These are phyloP conservation scores for Immersiella caudata DNA, from an alignment of 495 filamentous ascomycete species.

Conservation along the genomic window DNA sequence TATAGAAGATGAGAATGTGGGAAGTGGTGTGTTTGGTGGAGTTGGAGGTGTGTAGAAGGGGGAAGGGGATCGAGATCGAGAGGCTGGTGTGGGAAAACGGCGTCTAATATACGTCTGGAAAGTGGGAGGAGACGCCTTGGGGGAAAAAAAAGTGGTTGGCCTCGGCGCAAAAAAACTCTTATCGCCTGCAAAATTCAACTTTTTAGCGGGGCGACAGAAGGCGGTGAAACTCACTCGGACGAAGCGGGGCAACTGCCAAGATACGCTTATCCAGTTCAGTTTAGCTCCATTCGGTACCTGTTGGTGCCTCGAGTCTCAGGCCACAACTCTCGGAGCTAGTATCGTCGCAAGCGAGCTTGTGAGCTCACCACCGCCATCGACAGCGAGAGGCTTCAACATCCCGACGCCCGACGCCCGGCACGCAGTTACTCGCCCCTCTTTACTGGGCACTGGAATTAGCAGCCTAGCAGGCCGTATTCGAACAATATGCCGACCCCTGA, in stretches of 20 bases:
- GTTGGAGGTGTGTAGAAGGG: conserved; percentile 13
- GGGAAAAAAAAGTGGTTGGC: conserved; percentile 30
- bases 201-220: conserved; percentile 22
- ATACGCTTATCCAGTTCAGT: no score
- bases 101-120: conserved; percentile 20
- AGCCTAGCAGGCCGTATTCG: conserved; percentile 10
- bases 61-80: conserved; percentile 24
- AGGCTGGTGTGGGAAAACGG: background rate
- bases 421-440: background rate
- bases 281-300: background rate
- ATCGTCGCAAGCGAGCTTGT: background rate
- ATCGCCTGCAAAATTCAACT: conserved; percentile 23
- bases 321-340: conserved; percentile 10
- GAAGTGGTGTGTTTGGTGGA: background rate
- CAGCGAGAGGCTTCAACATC: background rate
- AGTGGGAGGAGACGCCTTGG: conserved; percentile 28
- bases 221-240: conserved; percentile 16
- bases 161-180: conserved; percentile 24
- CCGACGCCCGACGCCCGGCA: background rate
- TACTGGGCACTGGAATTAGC: background rate
- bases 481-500: conserved; percentile 80
- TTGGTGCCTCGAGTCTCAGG: conserved; percentile 12
- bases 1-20: conserved; percentile 17
- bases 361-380: background rate
- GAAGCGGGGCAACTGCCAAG: background rate